These are phyloP conservation scores for Pterulicium gracile DNA, from an alignment of 1,284 basidiomycete genomes.

Conservation along the genomic window DNA sequence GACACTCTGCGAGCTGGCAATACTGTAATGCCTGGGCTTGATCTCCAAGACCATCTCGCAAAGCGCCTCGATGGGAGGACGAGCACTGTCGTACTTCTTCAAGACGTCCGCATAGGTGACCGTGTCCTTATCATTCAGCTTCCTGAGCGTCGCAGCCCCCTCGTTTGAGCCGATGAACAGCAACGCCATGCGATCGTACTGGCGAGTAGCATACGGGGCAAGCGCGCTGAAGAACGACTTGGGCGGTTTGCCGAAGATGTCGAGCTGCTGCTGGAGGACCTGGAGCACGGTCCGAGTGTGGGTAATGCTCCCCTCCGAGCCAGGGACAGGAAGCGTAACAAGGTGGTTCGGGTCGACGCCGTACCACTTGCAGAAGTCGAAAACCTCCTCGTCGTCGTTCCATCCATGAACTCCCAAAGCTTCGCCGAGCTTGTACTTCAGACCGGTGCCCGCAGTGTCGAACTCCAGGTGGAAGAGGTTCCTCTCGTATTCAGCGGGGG, in stretches of 20 bases:
- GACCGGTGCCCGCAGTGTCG: constrained; percentile 82
- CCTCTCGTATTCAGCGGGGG: constrained; percentile 91
- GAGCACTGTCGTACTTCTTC: constrained; percentile 70
- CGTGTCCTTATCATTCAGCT: constrained; percentile 89
- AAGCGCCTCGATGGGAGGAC: constrained; percentile 72
- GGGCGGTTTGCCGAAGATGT: constrained; percentile 91
- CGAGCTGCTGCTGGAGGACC: constrained; percentile 91
- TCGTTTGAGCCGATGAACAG: constrained; percentile 93
- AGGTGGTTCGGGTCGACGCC: constrained; percentile 77
- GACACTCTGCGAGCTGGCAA: constrained; percentile 89
- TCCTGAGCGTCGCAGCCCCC: constrained; percentile 89
- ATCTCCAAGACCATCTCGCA: constrained; percentile 87
- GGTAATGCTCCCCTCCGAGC: constrained; percentile 41
- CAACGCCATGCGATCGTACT: constrained; percentile 74
- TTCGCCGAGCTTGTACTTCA: constrained; percentile 94
- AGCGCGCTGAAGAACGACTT: constrained; percentile 94
- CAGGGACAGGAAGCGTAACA: constrained; percentile 70
- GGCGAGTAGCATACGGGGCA: constrained; percentile 63
- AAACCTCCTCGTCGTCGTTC: constrained; percentile 88
- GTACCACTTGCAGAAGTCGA: constrained; percentile 88
- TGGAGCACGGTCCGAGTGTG: constrained; percentile 94
- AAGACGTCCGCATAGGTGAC: constrained; percentile 91
- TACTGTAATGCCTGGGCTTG: constrained; percentile 97
- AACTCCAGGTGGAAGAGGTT: constrained; percentile 99
- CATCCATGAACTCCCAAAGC: constrained; percentile 96